Percentiles rank a stretch among this genome's conserved stretches.
These are phyloP conservation scores for Rhynchosporium secalis DNA, from an alignment of 2,329 filamentous ascomycete genomes.

Conservation along the genomic window DNA sequence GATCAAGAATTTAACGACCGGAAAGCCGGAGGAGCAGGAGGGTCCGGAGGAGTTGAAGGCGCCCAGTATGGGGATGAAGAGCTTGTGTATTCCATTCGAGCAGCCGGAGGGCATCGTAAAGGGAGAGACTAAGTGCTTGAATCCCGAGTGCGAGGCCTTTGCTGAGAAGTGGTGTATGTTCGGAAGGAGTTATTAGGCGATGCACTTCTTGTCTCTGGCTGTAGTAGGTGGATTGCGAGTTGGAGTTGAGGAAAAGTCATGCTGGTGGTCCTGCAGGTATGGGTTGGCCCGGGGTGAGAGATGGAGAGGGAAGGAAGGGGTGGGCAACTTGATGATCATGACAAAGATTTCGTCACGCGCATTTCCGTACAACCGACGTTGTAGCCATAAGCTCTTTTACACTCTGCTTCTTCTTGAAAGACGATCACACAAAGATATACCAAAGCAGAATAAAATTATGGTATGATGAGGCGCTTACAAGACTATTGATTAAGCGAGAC, in stretches of 20 bases:
- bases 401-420: not conserved
- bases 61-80: constrained; percentile 75
- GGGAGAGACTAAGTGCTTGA: constrained; percentile 88
- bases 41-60: constrained; percentile 48
- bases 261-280: not conserved
- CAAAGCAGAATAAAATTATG: constrained; percentile 3
- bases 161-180: constrained; percentile 94
- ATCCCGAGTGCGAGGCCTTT: constrained; percentile 74
- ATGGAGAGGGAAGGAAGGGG: not conserved
- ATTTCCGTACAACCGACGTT: not conserved
- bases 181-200: constrained; percentile 58
- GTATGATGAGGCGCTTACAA: not conserved
- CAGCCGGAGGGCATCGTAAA: constrained; percentile 78
- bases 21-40: constrained; percentile 60
- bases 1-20: constrained; percentile 89
- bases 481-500: not conserved
- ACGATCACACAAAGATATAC: constrained; percentile 10
- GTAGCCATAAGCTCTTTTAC: not conserved
- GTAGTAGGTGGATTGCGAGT: no score
- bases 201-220: not conserved
- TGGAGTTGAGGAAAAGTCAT: constrained; percentile 18
- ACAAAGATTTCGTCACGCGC: constrained; percentile 7
- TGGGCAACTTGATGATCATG: constrained; percentile 8
- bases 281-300: not conserved
- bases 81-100: constrained; percentile 77